Evolutionary conservation across 169 alveolate species (phyloP).

Genomic region (Condylostoma magnum): DNA sequence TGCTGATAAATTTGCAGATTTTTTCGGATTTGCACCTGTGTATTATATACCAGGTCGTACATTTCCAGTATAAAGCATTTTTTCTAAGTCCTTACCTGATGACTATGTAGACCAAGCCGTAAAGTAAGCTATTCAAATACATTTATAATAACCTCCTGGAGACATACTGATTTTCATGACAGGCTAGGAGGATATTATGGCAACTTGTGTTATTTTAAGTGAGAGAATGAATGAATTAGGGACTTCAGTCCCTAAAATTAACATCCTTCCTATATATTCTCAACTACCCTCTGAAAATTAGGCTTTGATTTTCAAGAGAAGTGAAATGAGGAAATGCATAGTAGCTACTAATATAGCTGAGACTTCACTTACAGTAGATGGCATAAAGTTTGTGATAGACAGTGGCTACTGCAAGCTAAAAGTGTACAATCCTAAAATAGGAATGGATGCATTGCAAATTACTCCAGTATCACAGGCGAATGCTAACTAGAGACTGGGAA

Average conservation of each 20-base stretch:
- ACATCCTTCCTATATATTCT: slow-evolving; percentile 97
- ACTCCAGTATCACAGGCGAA: slow-evolving; percentile 99
- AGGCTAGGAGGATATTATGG: slow-evolving; percentile 99
- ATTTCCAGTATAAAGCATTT: slow-evolving; percentile 95
- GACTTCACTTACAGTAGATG: slow-evolving; percentile 99
- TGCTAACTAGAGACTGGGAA: slow-evolving; percentile 99
- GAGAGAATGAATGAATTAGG: slow-evolving; percentile 85
- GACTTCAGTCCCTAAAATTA: slow-evolving; percentile 35
- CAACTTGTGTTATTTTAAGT: slow-evolving; percentile 95
- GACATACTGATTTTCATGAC: slow-evolving; percentile 99
- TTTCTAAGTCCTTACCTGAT: slow-evolving; percentile 90
- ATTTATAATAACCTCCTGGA: slow-evolving; percentile 91
- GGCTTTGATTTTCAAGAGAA: slow-evolving; percentile 92
- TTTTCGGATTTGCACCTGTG: slow-evolving; percentile 98
- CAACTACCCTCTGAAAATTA: slow-evolving; percentile 98
- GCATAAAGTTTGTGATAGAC: slow-evolving; percentile 97
- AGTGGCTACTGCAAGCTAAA: slow-evolving; percentile 98
- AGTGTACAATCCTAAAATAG: slow-evolving; percentile 98
- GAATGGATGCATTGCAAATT: slow-evolving; percentile 99
- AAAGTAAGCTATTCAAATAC: slow-evolving; percentile 97
- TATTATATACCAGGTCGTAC: slow-evolving; percentile 99
- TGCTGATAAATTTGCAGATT: slow-evolving; percentile 95
- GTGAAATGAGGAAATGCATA: slow-evolving; percentile 90
- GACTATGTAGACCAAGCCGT: slow-evolving; percentile 99
- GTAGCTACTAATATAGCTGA: slow-evolving; percentile 99